phyloP scores from a whole-genome alignment of 257 asterid species.

The Eucommia ulmoides region DNA sequence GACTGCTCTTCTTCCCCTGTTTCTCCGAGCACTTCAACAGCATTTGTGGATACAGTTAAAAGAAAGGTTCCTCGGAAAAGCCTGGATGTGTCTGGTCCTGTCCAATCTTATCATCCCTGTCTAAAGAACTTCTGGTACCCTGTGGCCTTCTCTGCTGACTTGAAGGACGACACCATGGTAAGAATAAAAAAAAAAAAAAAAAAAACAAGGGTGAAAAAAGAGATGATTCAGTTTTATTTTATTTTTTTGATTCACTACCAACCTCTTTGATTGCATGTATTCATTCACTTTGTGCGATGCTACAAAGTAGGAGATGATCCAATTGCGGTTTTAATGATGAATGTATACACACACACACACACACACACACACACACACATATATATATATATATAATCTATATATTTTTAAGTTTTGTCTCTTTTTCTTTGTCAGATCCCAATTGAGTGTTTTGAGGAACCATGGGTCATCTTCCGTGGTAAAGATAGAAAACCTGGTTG shows the following conservation, averaged over 20 bases:
- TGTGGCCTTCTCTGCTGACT: constrained; percentile 74
- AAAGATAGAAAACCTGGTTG: constrained; percentile 92
- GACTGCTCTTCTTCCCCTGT: constrained; percentile 19
- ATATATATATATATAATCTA: too few relatives aligned
- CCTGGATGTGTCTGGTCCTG: constrained; percentile 81
- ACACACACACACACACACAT: too few relatives aligned
- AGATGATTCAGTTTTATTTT: too few relatives aligned
- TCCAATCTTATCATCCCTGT: constrained; percentile 46
- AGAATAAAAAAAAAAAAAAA: too few relatives aligned
- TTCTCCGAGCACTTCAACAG: constrained; percentile 43
- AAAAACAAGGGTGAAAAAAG: too few relatives aligned
- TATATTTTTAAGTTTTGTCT: too few relatives aligned
- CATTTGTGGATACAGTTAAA: constrained; percentile 19
- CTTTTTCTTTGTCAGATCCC: constrained; percentile 47
- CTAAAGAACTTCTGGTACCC: constrained; percentile 96
- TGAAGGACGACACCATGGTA: constrained; percentile 88
- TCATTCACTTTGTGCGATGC: too few relatives aligned
- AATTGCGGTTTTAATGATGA: too few relatives aligned
- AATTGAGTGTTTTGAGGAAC: constrained; percentile 85
- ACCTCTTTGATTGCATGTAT: too few relatives aligned
- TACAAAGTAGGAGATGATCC: too few relatives aligned
- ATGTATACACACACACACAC: too few relatives aligned
- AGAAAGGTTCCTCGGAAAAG: constrained; percentile 28
- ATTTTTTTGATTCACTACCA: too few relatives aligned
- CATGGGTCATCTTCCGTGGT: constrained; percentile 93